Conservation (phyloP, 257 asterid species). For the Thymus mandschuricus region DNA sequence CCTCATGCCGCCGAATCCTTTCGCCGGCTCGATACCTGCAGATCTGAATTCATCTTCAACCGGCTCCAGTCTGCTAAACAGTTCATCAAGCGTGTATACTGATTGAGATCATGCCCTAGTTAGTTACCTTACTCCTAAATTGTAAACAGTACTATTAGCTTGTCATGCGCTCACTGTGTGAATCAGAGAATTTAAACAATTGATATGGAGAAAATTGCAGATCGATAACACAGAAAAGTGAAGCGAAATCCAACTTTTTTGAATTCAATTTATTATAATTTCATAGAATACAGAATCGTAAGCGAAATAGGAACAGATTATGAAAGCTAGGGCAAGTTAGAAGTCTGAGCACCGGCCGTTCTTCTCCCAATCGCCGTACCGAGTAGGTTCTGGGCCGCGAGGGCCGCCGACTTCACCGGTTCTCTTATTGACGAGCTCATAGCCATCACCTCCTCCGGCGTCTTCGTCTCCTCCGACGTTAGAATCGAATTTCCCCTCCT, state of each 20-base stretch:
- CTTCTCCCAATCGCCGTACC: slow-evolving; percentile 92
- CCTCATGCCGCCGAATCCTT: slow-evolving; percentile 77
- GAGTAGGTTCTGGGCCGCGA: slow-evolving; percentile 89
- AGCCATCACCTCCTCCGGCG: slow-evolving; percentile 13
- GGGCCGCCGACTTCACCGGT: slow-evolving; percentile 89
- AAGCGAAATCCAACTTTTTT: background rate
- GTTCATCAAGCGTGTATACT: slow-evolving; percentile 24
- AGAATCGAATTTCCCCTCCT: slow-evolving; percentile 30
- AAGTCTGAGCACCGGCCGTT: slow-evolving; percentile 89
- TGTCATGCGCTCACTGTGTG: too few relatives aligned
- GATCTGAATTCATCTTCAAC: slow-evolving; percentile 25
- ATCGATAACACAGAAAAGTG: background rate
- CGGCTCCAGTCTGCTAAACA: slow-evolving; percentile 35
- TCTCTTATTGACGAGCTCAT: slow-evolving; percentile 41
- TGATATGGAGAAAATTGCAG: too few relatives aligned
- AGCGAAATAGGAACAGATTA: background rate
- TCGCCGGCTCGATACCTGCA: slow-evolving; percentile 40
- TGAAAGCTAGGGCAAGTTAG: slow-evolving; percentile 31
- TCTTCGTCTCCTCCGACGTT: slow-evolving; percentile 30
- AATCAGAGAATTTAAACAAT: too few relatives aligned
- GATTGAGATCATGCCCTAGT: background rate
- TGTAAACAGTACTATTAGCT: too few relatives aligned
- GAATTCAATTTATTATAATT: background rate
- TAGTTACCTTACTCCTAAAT: background rate
- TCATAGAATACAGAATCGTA: background rate